phyloP scores from a whole-genome alignment of 768 basidiomycete species.

The Leccinum obscurum region DNA sequence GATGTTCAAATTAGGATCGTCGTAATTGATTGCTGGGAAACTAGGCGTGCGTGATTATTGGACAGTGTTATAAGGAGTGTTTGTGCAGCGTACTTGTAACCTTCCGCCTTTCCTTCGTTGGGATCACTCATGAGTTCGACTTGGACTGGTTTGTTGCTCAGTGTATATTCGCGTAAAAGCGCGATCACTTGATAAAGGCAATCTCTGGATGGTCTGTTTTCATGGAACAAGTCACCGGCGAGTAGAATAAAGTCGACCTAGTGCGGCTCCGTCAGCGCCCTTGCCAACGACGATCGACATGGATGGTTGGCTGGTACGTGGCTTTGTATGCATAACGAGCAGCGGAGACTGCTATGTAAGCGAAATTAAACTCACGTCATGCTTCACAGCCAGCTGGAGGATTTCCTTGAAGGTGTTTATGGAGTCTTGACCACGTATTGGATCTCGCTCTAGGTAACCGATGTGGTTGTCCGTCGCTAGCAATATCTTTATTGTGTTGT shows the following conservation, averaged over 20 bases:
- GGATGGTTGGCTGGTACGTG: background rate
- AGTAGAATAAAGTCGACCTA: slow-evolving; percentile 96
- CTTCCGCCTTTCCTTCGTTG: slow-evolving; percentile 81
- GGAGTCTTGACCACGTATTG: slow-evolving; percentile 90
- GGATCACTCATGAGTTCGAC: slow-evolving; percentile 93
- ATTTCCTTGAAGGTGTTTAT: slow-evolving; percentile 96
- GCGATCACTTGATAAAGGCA: slow-evolving; percentile 88
- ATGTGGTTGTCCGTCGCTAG: slow-evolving; percentile 97
- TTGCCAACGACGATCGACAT: background rate
- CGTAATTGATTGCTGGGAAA: slow-evolving; percentile 96
- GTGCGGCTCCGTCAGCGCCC: slow-evolving; percentile 4
- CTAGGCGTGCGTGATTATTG: slow-evolving; percentile 40
- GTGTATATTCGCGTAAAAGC: slow-evolving; percentile 84
- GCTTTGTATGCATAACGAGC: background rate
- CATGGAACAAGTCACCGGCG: slow-evolving; percentile 96
- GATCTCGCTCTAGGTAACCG: slow-evolving; percentile 93
- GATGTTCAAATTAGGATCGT: slow-evolving; percentile 94
- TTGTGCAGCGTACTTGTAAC: slow-evolving; percentile 65
- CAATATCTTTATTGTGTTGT: slow-evolving; percentile 78
- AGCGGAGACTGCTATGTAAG: background rate
- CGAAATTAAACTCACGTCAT: slow-evolving; percentile 60
- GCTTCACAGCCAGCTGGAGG: slow-evolving; percentile 83
- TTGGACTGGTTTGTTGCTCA: slow-evolving; percentile 87
- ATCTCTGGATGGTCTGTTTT: slow-evolving; percentile 92
- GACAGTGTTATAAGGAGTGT: background rate